phyloP scores from a whole-genome alignment of 2,329 filamentous ascomycete genomes.

The Triangularia verruculosa region DNA sequence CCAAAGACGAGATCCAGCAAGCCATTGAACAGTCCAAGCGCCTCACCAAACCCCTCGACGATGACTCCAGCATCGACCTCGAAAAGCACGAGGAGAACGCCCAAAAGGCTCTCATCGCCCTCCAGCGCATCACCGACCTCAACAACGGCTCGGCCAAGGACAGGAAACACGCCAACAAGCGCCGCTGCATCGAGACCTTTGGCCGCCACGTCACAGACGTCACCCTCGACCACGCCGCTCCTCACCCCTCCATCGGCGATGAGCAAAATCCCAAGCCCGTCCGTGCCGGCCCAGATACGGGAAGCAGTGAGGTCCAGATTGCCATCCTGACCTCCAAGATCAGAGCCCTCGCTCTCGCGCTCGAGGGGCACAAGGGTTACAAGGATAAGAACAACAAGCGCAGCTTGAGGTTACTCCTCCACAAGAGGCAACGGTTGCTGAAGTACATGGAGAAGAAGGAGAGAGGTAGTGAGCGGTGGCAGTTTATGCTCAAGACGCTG shows the following conservation, averaged over 20 bases:
- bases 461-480: constrained; percentile 85
- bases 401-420: constrained; percentile 79
- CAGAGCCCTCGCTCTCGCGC: constrained; percentile 68
- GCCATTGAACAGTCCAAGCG: constrained; percentile 66
- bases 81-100: constrained; percentile 55
- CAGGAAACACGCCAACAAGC: constrained; percentile 75
- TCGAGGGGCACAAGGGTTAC: constrained; percentile 65
- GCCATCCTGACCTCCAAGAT: constrained; percentile 96
- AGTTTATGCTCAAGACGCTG: constrained; percentile 76
- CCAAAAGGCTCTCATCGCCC: constrained; percentile 67
- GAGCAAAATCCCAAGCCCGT: constrained; percentile 40
- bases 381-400: constrained; percentile 95
- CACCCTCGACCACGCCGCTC: constrained; percentile 54
- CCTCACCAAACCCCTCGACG: constrained; percentile 58
- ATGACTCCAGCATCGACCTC: constrained; percentile 26
- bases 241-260: constrained; percentile 48
- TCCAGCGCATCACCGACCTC: constrained; percentile 75
- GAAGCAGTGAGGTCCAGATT: constrained; percentile 95
- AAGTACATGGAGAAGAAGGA: constrained; percentile 86
- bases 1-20: constrained; percentile 61
- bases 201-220: constrained; percentile 86
- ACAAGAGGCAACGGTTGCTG: constrained; percentile 84
- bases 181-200: constrained; percentile 81
- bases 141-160: constrained; percentile 76
- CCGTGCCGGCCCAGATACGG: constrained; percentile 87